Evolutionary conservation across 106 monocot species (phyloP).

Genomic region (Dactylorhiza incarnata): DNA sequence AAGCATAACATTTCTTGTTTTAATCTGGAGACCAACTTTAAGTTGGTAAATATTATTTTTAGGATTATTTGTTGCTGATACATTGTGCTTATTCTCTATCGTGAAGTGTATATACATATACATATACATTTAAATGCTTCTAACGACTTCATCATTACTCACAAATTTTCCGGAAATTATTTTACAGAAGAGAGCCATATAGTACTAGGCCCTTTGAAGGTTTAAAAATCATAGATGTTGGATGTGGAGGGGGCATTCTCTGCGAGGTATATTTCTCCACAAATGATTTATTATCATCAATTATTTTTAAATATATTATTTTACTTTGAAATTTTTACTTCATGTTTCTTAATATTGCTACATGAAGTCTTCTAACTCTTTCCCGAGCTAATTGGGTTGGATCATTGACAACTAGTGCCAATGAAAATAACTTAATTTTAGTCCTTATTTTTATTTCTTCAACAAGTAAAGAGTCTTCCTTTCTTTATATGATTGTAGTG

Average conservation of each 20-base stretch:
- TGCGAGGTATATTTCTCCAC: constrained; percentile 58
- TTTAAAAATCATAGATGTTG: constrained; percentile 86
- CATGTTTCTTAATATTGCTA: not conserved
- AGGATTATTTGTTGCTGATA: not conserved
- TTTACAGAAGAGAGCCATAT: constrained; percentile 59
- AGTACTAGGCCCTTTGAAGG: constrained; percentile 85
- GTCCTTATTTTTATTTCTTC: not conserved
- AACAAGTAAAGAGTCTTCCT: not conserved
- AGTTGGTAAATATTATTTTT: not conserved
- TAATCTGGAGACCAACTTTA: not conserved
- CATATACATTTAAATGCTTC: not conserved
- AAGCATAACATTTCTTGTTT: not conserved
- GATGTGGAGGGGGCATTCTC: constrained; percentile 97
- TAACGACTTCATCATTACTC: not conserved
- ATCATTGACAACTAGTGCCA: not conserved
- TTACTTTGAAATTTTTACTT: not conserved
- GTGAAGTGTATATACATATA: no score
- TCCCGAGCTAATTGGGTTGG: not conserved
- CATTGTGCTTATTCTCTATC: not conserved
- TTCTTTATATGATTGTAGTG: not conserved
- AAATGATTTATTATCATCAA: not conserved
- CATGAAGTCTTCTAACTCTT: not conserved
- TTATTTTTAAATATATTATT: constrained; percentile 1
- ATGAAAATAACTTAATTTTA: not conserved
- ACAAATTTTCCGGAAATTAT: not conserved